Base-by-base conservation (phyloP, 371 early-diverging fungal species). In the Nematocida homosporus region DNA sequence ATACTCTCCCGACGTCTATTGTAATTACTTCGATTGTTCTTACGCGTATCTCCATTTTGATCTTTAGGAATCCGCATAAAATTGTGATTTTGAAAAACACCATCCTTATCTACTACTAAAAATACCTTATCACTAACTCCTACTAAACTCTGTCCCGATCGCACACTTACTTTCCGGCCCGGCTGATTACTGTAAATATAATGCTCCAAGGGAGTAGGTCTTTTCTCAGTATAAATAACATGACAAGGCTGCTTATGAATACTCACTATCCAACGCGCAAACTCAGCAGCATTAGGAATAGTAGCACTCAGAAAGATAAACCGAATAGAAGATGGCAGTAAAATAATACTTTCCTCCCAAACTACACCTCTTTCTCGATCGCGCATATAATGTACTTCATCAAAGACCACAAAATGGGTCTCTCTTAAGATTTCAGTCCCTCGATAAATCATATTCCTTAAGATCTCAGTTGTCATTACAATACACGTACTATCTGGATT, bases 381-480 rank as follows among this genome's bases (percentile, higher is more conserved):
- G 80, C 94, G 86, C 97, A 99, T 95, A 82, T 99, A 99, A 84
- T 97, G 99, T 63, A 99, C 90, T 87, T 99, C 98, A 83, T 99
- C 99, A 86, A 93, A 99, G 32, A 99, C 88, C 35, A 99, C 93
- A 95, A 95, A 97, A 6, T 93, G 90, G 2, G 97, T 93, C 85
- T 99, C 97, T 68, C 97, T 89, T 86, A 96, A 91, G 50, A 97
- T 87, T 79, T 96, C 97, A 32, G 91, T 91, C 25, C 98, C 97
- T 42, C 93, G 89, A 83, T 97, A 99, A 32, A 99, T 87, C 98
- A 99, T 97, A 68, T 91, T 90, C 56, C 98, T 84, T 63, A 97
- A 84, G 89, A 99, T 99, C 86, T 97, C 99, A 0, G 99, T 99
- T 0, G 99, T 99, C 99, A 99, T 99, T 23, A 99, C 97, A 56